These are phyloP conservation scores for Pseudocercospora pini-densiflorae DNA, from an alignment of 2,329 filamentous ascomycete genomes.

Conservation along the genomic window DNA sequence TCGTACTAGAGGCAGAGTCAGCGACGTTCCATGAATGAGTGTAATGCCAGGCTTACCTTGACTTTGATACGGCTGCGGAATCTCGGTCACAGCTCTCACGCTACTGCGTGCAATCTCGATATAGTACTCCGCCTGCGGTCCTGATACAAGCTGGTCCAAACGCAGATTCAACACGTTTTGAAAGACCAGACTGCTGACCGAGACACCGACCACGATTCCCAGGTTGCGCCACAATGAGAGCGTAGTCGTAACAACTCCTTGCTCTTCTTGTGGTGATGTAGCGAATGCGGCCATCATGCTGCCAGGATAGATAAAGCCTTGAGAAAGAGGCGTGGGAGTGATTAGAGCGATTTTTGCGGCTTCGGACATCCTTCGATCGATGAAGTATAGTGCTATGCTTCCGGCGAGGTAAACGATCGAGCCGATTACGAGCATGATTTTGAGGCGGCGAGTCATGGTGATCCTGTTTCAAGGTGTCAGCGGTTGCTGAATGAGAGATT, in stretches of 20 bases:
- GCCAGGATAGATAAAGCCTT: conserved; percentile 52
- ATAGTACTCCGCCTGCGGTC: conserved; percentile 59
- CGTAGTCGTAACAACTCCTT: conserved; percentile 64
- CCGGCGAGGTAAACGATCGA: conserved; percentile 41
- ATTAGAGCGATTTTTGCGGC: conserved; percentile 46
- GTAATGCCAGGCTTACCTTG: conserved; percentile 47
- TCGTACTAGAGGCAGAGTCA: conserved; percentile 37
- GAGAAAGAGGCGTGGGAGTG: conserved; percentile 48
- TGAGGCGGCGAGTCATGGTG: conserved; percentile 49
- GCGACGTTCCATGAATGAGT: background rate
- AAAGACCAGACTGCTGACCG: conserved; percentile 70
- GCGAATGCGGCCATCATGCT: conserved; percentile 53
- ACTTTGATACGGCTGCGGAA: conserved; percentile 50
- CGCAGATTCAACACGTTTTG: conserved; percentile 71
- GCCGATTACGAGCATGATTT: conserved; percentile 47
- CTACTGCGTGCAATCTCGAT: conserved; percentile 57
- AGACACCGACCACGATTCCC: conserved; percentile 75
- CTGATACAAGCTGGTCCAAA: conserved; percentile 63
- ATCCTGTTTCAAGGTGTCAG: conserved; percentile 42
- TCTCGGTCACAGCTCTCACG: conserved; percentile 52
- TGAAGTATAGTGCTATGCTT: conserved; percentile 44
- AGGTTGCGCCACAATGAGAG: conserved; percentile 73
- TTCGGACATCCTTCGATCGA: conserved; percentile 50
- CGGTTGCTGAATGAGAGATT: conserved; percentile 20
- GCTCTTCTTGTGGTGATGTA: conserved; percentile 49